Conservation (phyloP, 2,329 filamentous ascomycete genomes). For the Neopestalotiopsis clavispora region DNA sequence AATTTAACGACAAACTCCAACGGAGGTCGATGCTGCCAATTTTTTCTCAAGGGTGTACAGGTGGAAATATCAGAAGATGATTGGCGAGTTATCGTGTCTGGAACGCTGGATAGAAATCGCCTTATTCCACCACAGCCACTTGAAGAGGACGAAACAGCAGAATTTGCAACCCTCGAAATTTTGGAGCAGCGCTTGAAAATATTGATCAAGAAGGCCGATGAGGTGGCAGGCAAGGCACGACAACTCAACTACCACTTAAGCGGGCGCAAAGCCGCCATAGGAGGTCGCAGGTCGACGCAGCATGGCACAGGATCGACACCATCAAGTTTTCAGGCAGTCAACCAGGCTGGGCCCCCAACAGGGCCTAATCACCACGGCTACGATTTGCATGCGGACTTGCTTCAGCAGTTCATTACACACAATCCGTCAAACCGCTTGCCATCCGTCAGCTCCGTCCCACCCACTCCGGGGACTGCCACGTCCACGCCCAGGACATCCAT, state of each 20-base stretch:
- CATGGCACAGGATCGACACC: constrained; percentile 32
- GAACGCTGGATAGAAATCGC: constrained; percentile 73
- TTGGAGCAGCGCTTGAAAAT: constrained; percentile 78
- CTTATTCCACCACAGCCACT: constrained; percentile 82
- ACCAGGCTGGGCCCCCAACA: constrained; percentile 32
- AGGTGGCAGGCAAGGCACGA: constrained; percentile 65
- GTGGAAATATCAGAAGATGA: constrained; percentile 90
- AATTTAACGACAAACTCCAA: constrained; percentile 71
- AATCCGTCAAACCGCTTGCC: constrained; percentile 32
- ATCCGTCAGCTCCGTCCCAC: constrained; percentile 34
- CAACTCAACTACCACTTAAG: constrained; percentile 83
- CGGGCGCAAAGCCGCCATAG: constrained; percentile 74
- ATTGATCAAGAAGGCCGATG: constrained; percentile 81
- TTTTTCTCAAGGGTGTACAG: constrained; percentile 78
- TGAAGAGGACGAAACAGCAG: constrained; percentile 84
- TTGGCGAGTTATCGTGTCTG: constrained; percentile 81
- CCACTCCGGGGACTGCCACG: constrained; percentile 34
- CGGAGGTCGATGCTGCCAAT: constrained; percentile 76
- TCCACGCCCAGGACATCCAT: constrained; percentile 35
- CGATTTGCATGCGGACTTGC: constrained; percentile 58
- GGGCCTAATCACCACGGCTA: constrained; percentile 39
- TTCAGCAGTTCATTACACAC: constrained; percentile 55
- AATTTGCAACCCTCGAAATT: constrained; percentile 83
- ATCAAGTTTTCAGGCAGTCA: constrained; percentile 42
- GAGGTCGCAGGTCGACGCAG: constrained; percentile 60